Conservation (phyloP, 164 flowering plant genomes). For the Dillenia turbinata region DNA sequence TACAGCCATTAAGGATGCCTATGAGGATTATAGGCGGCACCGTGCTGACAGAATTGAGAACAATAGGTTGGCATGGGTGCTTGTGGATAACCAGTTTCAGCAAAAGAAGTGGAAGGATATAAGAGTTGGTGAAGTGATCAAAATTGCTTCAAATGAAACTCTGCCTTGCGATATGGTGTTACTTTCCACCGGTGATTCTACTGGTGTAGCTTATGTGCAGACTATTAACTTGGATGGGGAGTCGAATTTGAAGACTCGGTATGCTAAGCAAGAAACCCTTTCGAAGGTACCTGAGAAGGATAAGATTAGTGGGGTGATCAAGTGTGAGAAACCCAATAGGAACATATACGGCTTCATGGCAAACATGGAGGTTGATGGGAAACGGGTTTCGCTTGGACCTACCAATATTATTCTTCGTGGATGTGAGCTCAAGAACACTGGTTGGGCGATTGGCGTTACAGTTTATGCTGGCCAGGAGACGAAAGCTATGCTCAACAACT, state of each 20-base stretch:
- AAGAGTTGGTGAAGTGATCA: conserved; percentile 76
- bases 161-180: conserved; percentile 92
- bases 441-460: conserved; percentile 83
- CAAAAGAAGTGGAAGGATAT: conserved; percentile 79
- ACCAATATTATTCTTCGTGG: conserved; percentile 92
- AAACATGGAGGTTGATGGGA: conserved; percentile 87
- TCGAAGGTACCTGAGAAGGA: conserved; percentile 49
- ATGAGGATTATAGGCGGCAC: conserved; percentile 89
- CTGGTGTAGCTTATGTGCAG: conserved; percentile 96
- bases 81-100: conserved; percentile 48
- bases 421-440: conserved; percentile 90
- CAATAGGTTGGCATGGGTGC: conserved; percentile 59
- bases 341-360: conserved; percentile 95
- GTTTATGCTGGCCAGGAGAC: conserved; percentile 92
- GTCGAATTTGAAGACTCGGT: conserved; percentile 91
- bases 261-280: conserved; percentile 95
- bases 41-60: conserved; percentile 80
- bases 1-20: conserved; percentile 90
- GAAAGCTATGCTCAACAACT: conserved; percentile 93
- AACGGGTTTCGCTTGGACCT: conserved; percentile 81
- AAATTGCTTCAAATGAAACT: conserved; percentile 60
- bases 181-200: conserved; percentile 84
- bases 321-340: conserved; percentile 90
- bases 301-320: conserved; percentile 59
- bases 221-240: conserved; percentile 96